Conservation (phyloP, 208 protist genomes). For the Acanthamoeba sp. region DNA sequence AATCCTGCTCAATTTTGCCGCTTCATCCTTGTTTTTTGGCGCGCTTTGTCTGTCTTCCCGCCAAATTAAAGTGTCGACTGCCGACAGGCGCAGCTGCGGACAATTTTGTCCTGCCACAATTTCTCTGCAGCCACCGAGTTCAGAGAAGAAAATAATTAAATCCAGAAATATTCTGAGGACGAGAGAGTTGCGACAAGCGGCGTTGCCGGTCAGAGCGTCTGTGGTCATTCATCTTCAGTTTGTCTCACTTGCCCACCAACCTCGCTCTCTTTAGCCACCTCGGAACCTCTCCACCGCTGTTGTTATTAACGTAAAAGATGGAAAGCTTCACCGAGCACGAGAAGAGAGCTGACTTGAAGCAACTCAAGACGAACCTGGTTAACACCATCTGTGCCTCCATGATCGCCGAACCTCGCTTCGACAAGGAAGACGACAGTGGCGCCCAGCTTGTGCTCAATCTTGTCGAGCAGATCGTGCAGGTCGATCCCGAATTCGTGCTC, state of each 20-base stretch:
- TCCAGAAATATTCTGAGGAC: neutral
- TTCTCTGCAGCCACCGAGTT: neutral
- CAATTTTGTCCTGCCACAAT: neutral
- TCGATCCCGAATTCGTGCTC: constrained; percentile 74
- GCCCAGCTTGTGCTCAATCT: constrained; percentile 26
- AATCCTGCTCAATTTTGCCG: neutral
- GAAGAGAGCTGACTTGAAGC: constrained; percentile 37
- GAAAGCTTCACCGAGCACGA: neutral
- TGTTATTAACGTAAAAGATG: neutral
- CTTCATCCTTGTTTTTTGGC: neutral
- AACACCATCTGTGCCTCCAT: constrained; percentile 64
- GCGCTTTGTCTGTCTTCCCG: neutral
- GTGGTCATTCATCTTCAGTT: neutral
- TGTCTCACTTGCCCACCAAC: neutral
- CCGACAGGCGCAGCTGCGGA: no score
- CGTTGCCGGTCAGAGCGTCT: neutral
- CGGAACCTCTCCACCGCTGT: neutral
- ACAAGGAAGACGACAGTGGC: neutral
- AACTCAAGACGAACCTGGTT: constrained; percentile 60
- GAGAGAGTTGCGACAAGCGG: neutral
- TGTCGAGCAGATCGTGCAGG: constrained; percentile 45
- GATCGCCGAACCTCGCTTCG: constrained; percentile 67
- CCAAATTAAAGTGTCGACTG: no score
- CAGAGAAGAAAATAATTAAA: neutral
- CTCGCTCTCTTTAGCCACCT: neutral